These are phyloP conservation scores for Gremmenia infestans DNA, from an alignment of 2,329 filamentous ascomycete species.

Conservation along the genomic window DNA sequence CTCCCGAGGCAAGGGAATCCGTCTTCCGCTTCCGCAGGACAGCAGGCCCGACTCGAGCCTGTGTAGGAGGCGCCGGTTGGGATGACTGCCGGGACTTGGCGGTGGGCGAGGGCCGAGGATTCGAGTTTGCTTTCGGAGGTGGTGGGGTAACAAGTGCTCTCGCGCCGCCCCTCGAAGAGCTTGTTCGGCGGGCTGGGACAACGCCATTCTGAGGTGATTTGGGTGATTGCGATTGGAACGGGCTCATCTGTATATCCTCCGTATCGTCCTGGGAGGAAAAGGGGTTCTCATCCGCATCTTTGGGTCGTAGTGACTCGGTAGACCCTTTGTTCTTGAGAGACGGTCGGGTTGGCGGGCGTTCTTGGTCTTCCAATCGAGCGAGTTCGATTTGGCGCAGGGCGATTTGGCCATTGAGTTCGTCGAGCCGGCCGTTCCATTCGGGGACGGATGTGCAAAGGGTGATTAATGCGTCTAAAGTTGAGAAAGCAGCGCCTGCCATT, in stretches of 20 bases:
- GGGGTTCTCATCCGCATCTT: slow-evolving; percentile 22
- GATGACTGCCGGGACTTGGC: slow-evolving; percentile 20
- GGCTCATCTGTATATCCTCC: slow-evolving; percentile 9
- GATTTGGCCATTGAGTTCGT: slow-evolving; percentile 57
- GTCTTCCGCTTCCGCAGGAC: slow-evolving; percentile 30
- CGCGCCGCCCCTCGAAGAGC: slow-evolving; percentile 16
- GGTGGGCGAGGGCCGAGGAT: slow-evolving; percentile 9
- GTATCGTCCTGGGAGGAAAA: slow-evolving; percentile 14
- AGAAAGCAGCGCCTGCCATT: slow-evolving; percentile 15
- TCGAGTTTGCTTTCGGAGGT: slow-evolving; percentile 11
- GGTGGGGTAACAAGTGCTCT: slow-evolving; percentile 8
- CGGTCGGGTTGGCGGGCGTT: slow-evolving; percentile 30
- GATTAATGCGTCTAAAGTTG: slow-evolving; percentile 48
- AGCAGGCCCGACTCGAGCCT: slow-evolving; percentile 11
- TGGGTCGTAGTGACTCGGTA: slow-evolving; percentile 31
- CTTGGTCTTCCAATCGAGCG: slow-evolving; percentile 40
- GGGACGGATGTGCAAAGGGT: slow-evolving; percentile 52
- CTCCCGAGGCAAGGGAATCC: slow-evolving; percentile 28
- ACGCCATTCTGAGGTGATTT: slow-evolving; percentile 13
- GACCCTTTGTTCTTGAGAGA: slow-evolving; percentile 33
- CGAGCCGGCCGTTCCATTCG: slow-evolving; percentile 54
- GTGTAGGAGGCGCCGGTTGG: slow-evolving; percentile 17
- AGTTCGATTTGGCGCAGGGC: slow-evolving; percentile 57
- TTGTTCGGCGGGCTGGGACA: slow-evolving; percentile 5
- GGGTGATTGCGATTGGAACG: slow-evolving; percentile 16